Percentiles rank a stretch among this genome's conserved stretches.
These are phyloP conservation scores for Adenanthera pavonina DNA, from an alignment of 306 rosid species.

Conservation along the genomic window DNA sequence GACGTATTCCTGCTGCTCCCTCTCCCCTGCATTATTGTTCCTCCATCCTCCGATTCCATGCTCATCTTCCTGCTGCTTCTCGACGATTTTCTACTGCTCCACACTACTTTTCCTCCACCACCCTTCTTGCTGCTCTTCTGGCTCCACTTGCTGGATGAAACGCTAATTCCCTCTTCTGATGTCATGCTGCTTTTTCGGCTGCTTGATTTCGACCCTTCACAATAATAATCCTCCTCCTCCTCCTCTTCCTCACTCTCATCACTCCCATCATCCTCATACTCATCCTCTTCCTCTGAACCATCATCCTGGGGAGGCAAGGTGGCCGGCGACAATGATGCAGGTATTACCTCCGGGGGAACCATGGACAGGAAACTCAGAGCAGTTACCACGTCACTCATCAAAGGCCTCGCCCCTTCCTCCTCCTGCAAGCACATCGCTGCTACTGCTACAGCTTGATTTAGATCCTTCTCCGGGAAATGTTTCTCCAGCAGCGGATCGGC, in stretches of 20 bases:
- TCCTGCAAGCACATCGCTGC: constrained; percentile 96
- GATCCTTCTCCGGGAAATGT: constrained; percentile 78
- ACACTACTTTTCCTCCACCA: neutral
- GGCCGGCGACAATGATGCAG: constrained; percentile 31
- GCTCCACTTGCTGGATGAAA: constrained; percentile 38
- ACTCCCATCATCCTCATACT: neutral
- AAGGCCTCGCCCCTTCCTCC: constrained; percentile 82
- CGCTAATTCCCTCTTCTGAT: constrained; percentile 43
- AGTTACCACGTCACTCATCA: constrained; percentile 74
- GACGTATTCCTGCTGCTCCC: constrained; percentile 25
- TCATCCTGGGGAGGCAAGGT: constrained; percentile 12
- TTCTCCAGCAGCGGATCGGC: constrained; percentile 70
- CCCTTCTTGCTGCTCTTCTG: constrained; percentile 38
- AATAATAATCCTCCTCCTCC: neutral
- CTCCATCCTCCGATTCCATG: constrained; percentile 26
- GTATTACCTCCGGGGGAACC: constrained; percentile 36
- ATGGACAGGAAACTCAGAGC: constrained; percentile 76
- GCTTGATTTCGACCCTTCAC: constrained; percentile 38
- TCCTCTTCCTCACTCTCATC: neutral
- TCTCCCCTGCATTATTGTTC: neutral
- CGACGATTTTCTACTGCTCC: constrained; percentile 7
- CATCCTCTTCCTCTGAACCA: neutral
- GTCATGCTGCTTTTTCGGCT: constrained; percentile 33
- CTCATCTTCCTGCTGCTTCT: constrained; percentile 8
- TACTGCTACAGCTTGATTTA: constrained; percentile 87